These are phyloP conservation scores for Saprolegnia parasitica DNA, from an alignment of 352 stramenopile genomes.

Conservation along the genomic window DNA sequence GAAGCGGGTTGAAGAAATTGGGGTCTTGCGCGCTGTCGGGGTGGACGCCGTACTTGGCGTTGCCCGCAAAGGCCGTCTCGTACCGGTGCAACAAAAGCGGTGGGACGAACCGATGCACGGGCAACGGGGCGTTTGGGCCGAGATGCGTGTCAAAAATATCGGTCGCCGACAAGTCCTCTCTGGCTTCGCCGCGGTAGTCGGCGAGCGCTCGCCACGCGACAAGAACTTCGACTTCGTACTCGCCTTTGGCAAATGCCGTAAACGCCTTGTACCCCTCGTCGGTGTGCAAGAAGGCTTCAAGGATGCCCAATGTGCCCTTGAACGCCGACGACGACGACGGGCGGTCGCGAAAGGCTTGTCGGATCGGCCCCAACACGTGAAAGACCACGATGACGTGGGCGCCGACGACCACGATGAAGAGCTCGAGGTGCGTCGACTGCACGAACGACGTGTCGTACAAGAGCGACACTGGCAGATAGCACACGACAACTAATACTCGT, in stretches of 20 bases:
- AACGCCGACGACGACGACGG: background rate
- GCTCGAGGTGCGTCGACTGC: background rate
- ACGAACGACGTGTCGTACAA: background rate
- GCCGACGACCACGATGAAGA: conserved; percentile 22
- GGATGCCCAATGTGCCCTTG: conserved; percentile 17
- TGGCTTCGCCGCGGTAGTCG: background rate
- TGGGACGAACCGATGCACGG: background rate
- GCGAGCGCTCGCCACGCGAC: conserved; percentile 6
- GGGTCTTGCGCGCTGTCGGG: background rate
- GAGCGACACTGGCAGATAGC: background rate
- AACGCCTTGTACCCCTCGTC: conserved; percentile 5
- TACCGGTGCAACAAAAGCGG: background rate
- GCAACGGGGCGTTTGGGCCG: conserved; percentile 3
- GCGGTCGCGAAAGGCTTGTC: background rate
- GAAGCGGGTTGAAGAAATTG: conserved; percentile 14
- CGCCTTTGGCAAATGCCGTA: conserved; percentile 16
- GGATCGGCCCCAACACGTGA: conserved; percentile 9
- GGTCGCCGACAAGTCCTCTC: background rate
- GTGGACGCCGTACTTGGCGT: conserved; percentile 30
- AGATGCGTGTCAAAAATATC: conserved; percentile 14
- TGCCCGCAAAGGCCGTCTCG: conserved; percentile 17
- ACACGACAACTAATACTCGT: background rate
- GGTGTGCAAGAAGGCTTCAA: conserved; percentile 23
- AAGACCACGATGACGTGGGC: conserved; percentile 6
- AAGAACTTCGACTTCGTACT: conserved; percentile 11